phyloP scores from a whole-genome alignment of 2,329 filamentous ascomycete genomes.

The Fusarium protoensiforme region DNA sequence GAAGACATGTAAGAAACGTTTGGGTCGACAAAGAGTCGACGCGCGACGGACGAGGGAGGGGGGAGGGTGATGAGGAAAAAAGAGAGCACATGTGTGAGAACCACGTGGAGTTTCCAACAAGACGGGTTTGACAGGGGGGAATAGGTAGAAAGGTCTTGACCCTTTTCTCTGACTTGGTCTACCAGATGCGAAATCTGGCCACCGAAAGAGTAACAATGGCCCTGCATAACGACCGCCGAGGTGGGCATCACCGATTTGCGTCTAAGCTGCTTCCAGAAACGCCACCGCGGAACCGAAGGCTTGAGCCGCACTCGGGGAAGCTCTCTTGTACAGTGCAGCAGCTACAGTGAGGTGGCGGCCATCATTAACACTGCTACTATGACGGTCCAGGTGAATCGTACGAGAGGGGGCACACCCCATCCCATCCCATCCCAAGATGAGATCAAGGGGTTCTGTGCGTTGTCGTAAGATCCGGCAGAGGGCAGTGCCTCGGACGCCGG shows the following conservation, averaged over 20 bases:
- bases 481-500: neutral
- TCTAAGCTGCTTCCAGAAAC: slow-evolving; percentile 1
- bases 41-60: slow-evolving; percentile 4
- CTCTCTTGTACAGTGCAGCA: neutral
- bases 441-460: neutral
- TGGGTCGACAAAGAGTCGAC: neutral
- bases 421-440: neutral
- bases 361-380: slow-evolving; percentile 6
- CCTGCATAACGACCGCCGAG: neutral
- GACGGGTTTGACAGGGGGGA: neutral
- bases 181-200: too few relatives aligned
- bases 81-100: neutral
- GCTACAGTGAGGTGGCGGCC: neutral
- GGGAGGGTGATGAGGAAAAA: slow-evolving; percentile 8
- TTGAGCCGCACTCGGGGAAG: neutral
- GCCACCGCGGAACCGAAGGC: neutral
- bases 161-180: too few relatives aligned
- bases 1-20: neutral
- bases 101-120: neutral
- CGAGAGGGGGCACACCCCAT: neutral
- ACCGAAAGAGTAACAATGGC: neutral
- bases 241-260: neutral
- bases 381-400: neutral
- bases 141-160: neutral
- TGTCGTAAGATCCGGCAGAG: neutral